Evolutionary conservation across 2,329 filamentous ascomycete species (phyloP).

Genomic region (Fusarium virguliforme): DNA sequence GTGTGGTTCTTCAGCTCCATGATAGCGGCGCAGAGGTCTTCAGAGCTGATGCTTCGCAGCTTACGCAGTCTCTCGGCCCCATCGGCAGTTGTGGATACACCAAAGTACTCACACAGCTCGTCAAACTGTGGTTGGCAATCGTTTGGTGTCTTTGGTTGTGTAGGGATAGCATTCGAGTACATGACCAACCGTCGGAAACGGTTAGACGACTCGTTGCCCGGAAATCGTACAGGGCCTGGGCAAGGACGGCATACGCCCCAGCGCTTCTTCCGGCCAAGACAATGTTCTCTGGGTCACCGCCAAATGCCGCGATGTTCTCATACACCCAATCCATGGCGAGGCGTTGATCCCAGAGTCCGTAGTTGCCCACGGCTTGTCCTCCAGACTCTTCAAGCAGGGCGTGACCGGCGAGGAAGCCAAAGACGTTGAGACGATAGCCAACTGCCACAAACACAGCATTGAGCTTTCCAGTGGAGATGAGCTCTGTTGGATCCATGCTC

Average conservation of each 20-base stretch:
- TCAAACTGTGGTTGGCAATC: constrained; percentile 29
- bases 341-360: constrained; percentile 32
- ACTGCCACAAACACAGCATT: constrained; percentile 29
- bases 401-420: constrained; percentile 28
- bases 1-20: constrained; percentile 30
- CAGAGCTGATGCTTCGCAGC: constrained; percentile 11
- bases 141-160: constrained; percentile 21
- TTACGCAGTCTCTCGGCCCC: constrained; percentile 11
- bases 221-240: constrained; percentile 27
- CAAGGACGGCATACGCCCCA: constrained; percentile 30
- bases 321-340: constrained; percentile 33
- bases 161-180: constrained; percentile 34
- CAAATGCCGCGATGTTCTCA: constrained; percentile 25
- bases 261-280: constrained; percentile 27
- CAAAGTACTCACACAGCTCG: constrained; percentile 27
- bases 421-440: constrained; percentile 33
- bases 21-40: constrained; percentile 23
- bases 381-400: constrained; percentile 13
- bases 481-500: constrained; percentile 62
- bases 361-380: constrained; percentile 26
- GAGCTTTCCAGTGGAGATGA: constrained; percentile 53
- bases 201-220: not conserved
- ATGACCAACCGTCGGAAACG: constrained; percentile 24
- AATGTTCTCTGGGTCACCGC: constrained; percentile 26
- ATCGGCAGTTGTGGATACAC: not conserved